Conservation (phyloP, 2,329 filamentous ascomycete genomes). For the Phyllosticta capitalensis region DNA sequence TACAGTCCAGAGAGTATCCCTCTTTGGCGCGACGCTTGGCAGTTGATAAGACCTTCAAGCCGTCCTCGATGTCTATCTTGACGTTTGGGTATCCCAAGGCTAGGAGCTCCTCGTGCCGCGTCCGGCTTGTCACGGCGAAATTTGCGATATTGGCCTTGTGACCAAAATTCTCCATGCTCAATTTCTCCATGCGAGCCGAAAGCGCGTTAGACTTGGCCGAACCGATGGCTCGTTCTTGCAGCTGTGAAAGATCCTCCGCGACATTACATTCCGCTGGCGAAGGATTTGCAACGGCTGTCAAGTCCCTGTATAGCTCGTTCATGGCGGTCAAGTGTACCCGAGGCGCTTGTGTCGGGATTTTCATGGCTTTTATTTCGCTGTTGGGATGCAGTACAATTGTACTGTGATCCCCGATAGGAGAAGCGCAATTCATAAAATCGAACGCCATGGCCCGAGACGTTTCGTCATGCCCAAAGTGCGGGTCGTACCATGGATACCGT, state of each 20-base stretch:
- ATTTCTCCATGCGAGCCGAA: slow-evolving; percentile 20
- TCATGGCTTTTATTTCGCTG: slow-evolving; percentile 41
- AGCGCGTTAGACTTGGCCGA: neutral
- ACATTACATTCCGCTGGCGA: slow-evolving; percentile 20
- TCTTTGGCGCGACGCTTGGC: slow-evolving; percentile 46
- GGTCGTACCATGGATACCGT: slow-evolving; percentile 37
- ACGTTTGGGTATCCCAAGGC: slow-evolving; percentile 27
- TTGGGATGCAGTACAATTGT: slow-evolving; percentile 45
- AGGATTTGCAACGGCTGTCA: slow-evolving; percentile 23
- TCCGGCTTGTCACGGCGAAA: slow-evolving; percentile 22
- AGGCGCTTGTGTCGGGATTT: slow-evolving; percentile 35
- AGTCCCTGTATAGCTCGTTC: slow-evolving; percentile 32
- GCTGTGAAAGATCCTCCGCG: slow-evolving; percentile 25
- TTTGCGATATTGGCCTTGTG: slow-evolving; percentile 21
- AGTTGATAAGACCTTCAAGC: slow-evolving; percentile 27
- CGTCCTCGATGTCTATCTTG: slow-evolving; percentile 24
- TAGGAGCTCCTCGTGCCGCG: slow-evolving; percentile 29
- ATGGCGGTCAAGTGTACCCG: slow-evolving; percentile 34
- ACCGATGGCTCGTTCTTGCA: slow-evolving; percentile 10
- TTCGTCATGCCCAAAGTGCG: slow-evolving; percentile 33
- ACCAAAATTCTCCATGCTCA: slow-evolving; percentile 25
- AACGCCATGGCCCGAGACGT: slow-evolving; percentile 47
- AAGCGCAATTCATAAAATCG: slow-evolving; percentile 46
- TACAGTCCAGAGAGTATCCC: slow-evolving; percentile 49
- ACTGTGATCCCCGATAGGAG: slow-evolving; percentile 37